Evolutionary conservation across 83 land plant species (phyloP), one percentile per base, ranked within the genome.

Genomic region (Picea abies): DNA sequence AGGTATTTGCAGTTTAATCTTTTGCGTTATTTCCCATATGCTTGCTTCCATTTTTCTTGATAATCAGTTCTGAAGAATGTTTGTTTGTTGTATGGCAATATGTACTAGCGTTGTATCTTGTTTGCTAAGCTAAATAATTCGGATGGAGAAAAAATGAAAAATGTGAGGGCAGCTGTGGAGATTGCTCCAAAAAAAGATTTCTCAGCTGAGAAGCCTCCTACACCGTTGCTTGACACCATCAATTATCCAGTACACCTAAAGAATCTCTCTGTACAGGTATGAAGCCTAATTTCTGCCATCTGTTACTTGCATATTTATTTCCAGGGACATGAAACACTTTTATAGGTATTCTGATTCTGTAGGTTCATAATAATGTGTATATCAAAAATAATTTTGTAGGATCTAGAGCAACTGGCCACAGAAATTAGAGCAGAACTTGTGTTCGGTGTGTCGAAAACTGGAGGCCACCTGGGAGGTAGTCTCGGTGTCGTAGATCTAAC

Each of bases 401-500:
- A 93, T 80, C 87, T 93, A 64, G 88, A 91, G 63, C 95, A 93
- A 81, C 89, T 91, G 0, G 84, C 92, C 19, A 91, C 88, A 58
- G 95, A 93, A 76, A 69, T 93, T 8, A 85, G 95, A 3, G 88
- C 94, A 4, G 94, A 93, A 84, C 85, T 93, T 3, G 88, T 93
- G 69, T 93, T 93, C 81, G 80, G 84, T 81, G 94, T 93, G 61
- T 91, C 94, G 0, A 91, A 86, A 61, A 93, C 95, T 22, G 94
- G 95, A 22, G 94, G 94, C 20, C 95, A 93, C 76, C 86, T 93
- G 65, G 94, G 94, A 32, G 89, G 94, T 2, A 91, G 94, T 79
- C 92, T 93, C 19, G 95, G 95, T 23, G 94, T 93, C 1, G 85
- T 93, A 2, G 95, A 93, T 83, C 86, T 93, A 22, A 93, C 95